Evolutionary conservation across 495 filamentous ascomycete species (phyloP), one percentile per base, ranked within the genome.

Genomic region (Podospora appendiculata): DNA sequence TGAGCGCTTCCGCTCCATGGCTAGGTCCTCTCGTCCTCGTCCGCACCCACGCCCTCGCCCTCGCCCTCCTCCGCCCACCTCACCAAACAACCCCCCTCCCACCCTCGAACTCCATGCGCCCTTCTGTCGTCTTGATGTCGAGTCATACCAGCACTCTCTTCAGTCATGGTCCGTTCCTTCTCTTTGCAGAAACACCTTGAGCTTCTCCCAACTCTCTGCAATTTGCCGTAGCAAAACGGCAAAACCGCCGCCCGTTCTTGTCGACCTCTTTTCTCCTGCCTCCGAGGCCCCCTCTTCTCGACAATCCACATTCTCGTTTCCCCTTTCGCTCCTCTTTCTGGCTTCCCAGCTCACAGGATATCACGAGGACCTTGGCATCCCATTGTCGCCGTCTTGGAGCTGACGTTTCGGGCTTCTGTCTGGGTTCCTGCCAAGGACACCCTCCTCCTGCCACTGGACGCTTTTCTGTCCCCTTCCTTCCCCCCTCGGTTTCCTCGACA

Each of bases 111-210:
- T n/a, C 19, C n/a, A 44, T 48, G 54, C 53, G 41, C 46, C 57
- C 47, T 18, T 39, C 55, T 18, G 45, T 53, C 45, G 41, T 42
- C 32, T 48, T 18, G 46, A 40, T 46, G 13, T 42, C 48, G 41
- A 54, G 4, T 41, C 45, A 32, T 41, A 41, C 40, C 32, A 34
- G 33, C 41, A 25, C 4, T 25, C 19, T 14, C 38, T 41, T 33
- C 33, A 56, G 64, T 58, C 59, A 67, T 67, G 64, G 60, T 19
- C 54, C 40, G 17, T 41, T 51, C 35, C 52, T 50, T 25, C 25
- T 33, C 35, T 53, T 39, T 39, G 9, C 45, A 41, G 42, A 50
- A 32, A 52, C 36, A 52, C 32, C 33, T 55, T 56, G 55, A 53
- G 55, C 56, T 55, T 50, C 42, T 18, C 52, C 55, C 59, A 19